Evolutionary conservation across 2,329 filamentous ascomycete species (phyloP).

Genomic region (Chrysosporium keratinophilum): DNA sequence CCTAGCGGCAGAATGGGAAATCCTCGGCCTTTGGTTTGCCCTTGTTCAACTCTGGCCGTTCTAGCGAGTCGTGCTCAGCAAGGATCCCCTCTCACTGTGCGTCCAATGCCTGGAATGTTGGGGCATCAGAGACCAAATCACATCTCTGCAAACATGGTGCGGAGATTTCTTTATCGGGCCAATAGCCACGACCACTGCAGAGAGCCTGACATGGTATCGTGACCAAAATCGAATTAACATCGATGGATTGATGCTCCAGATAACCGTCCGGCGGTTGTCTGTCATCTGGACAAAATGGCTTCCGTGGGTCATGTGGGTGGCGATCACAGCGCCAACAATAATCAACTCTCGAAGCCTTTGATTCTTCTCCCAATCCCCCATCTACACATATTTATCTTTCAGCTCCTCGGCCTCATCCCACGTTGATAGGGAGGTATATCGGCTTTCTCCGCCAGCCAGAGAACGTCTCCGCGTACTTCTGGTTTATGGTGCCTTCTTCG

Average conservation of each 20-base stretch:
- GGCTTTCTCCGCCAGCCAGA: no score
- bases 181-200: no score
- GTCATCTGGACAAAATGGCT: not conserved
- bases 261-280: not conserved
- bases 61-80: not conserved
- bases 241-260: not conserved
- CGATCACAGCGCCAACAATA: slow-evolving; percentile 1
- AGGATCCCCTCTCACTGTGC: not conserved
- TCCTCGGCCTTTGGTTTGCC: not conserved
- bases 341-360: no score
- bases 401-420: no score
- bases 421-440: no score
- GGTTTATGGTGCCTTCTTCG: no score
- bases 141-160: not conserved
- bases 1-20: slow-evolving; percentile 3
- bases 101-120: not conserved
- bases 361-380: no score
- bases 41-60: not conserved
- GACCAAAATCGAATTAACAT: not conserved
- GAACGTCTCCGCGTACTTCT: no score
- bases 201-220: not conserved
- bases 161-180: not conserved
- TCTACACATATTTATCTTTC: no score
- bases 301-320: slow-evolving; percentile 9
- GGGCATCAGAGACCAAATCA: not conserved